phyloP scores from a whole-genome alignment of 2,329 filamentous ascomycete species.

The Fusarium falciforme region DNA sequence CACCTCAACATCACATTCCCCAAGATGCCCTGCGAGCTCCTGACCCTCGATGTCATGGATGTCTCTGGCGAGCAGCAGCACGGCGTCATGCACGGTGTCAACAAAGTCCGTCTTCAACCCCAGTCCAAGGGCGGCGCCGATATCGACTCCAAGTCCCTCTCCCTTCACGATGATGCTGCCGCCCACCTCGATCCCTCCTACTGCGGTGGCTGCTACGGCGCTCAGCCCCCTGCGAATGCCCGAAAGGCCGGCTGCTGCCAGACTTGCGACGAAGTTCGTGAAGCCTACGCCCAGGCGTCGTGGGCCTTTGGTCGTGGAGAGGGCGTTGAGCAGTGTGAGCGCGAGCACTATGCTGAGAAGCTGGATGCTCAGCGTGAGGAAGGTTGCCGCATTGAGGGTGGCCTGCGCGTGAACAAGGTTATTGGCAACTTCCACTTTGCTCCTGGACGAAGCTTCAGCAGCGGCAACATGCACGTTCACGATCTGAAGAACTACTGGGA shows the following conservation, averaged over 20 bases:
- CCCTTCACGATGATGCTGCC: conserved; percentile 74
- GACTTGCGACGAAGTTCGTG: conserved; percentile 95
- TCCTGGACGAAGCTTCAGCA: conserved; percentile 94
- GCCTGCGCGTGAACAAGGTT: conserved; percentile 96
- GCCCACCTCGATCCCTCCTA: conserved; percentile 89
- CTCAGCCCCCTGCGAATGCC: conserved; percentile 75
- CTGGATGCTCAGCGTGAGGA: conserved; percentile 89
- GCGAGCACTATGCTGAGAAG: conserved; percentile 92
- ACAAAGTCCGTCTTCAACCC: conserved; percentile 85
- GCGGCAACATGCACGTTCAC: conserved; percentile 96
- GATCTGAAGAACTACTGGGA: conserved; percentile 97
- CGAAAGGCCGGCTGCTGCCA: conserved; percentile 92
- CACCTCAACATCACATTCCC: conserved; percentile 98
- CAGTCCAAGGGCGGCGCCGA: conserved; percentile 78
- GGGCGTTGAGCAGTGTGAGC: conserved; percentile 92
- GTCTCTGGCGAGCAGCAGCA: conserved; percentile 97
- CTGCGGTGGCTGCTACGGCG: conserved; percentile 94
- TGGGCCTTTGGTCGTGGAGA: conserved; percentile 97
- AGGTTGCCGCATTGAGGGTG: conserved; percentile 93
- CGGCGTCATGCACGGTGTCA: conserved; percentile 91
- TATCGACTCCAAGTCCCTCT: conserved; percentile 76
- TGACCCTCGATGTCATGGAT: conserved; percentile 99
- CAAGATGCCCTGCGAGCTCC: conserved; percentile 89
- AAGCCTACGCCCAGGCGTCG: conserved; percentile 87
- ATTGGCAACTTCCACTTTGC: conserved; percentile 99